Percentiles rank a stretch among this genome's conserved stretches.
phyloP scores from a whole-genome alignment of 495 filamentous ascomycete species.

The Aspergillus steynii region DNA sequence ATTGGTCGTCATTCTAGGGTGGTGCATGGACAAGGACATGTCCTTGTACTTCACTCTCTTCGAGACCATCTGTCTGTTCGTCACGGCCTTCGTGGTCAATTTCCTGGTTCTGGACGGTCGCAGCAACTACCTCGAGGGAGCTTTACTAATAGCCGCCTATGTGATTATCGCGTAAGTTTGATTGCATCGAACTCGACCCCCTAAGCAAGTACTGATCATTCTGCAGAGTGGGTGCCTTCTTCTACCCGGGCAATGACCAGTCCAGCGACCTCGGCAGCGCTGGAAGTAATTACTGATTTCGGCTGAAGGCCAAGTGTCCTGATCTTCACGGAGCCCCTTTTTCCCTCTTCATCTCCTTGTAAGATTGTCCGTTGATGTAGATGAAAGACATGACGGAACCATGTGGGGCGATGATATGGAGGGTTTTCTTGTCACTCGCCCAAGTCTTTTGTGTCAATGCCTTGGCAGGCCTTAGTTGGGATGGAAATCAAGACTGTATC shows the following conservation, averaged over 20 bases:
- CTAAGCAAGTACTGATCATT: slow-evolving; percentile 10
- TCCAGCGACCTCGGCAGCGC: slow-evolving; percentile 31
- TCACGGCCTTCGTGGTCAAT: slow-evolving; percentile 84
- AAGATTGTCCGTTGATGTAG: background rate
- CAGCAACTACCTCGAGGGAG: slow-evolving; percentile 87
- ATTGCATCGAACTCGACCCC: background rate
- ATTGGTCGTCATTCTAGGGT: slow-evolving; percentile 84
- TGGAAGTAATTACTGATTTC: slow-evolving; percentile 3
- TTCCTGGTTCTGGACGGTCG: slow-evolving; percentile 85
- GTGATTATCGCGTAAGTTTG: slow-evolving; percentile 50
- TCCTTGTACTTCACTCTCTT: slow-evolving; percentile 89
- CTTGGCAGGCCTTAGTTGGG: background rate
- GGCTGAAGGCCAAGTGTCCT: slow-evolving; percentile 1
- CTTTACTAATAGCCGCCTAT: slow-evolving; percentile 78
- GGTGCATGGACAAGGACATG: slow-evolving; percentile 82
- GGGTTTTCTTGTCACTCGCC: background rate
- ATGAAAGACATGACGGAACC: background rate
- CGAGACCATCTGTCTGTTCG: slow-evolving; percentile 84
- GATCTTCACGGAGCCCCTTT: background rate
- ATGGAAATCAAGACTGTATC: background rate
- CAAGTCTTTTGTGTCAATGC: background rate
- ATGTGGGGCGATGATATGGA: background rate
- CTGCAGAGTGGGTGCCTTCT: slow-evolving; percentile 38
- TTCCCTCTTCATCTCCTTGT: background rate
- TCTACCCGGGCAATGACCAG: slow-evolving; percentile 30